These are phyloP conservation scores for Cladosporium sp. DNA, from an alignment of 2,329 filamentous ascomycete genomes.

Conservation along the genomic window DNA sequence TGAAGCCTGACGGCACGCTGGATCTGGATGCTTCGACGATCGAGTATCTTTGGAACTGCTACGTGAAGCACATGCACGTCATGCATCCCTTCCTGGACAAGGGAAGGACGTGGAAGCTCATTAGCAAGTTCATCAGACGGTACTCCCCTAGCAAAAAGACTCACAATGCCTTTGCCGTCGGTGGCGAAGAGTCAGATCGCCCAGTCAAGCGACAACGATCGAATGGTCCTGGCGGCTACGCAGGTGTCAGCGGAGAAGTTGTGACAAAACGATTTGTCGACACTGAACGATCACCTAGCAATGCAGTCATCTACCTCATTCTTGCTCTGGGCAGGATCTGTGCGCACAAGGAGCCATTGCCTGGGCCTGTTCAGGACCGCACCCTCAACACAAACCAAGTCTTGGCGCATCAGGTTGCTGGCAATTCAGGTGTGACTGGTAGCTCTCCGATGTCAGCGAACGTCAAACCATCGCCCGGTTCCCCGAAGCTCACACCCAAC, in stretches of 20 bases:
- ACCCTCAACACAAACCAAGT: conserved; percentile 31
- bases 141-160: conserved; percentile 37
- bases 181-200: conserved; percentile 23
- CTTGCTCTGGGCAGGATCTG: conserved; percentile 86
- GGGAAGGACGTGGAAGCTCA: conserved; percentile 47
- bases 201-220: conserved; percentile 30
- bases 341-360: conserved; percentile 47
- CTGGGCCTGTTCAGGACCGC: conserved; percentile 53
- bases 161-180: conserved; percentile 22
- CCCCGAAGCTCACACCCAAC: conserved; percentile 33
- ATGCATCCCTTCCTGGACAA: conserved; percentile 62
- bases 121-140: conserved; percentile 47
- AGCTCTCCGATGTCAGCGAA: conserved; percentile 28
- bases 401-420: conserved; percentile 31
- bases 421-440: conserved; percentile 18
- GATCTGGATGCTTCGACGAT: conserved; percentile 52
- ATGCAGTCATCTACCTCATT: conserved; percentile 76
- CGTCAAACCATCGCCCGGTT: conserved; percentile 36
- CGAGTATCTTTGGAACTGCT: conserved; percentile 49
- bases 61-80: conserved; percentile 57
- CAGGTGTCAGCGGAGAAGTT: conserved; percentile 9
- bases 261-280: conserved; percentile 12
- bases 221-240: conserved; percentile 21
- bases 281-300: conserved; percentile 65
- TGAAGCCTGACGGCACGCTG: conserved; percentile 50